phyloP scores from a whole-genome alignment of 768 basidiomycete species.

The Leccinum subtestaceum region DNA sequence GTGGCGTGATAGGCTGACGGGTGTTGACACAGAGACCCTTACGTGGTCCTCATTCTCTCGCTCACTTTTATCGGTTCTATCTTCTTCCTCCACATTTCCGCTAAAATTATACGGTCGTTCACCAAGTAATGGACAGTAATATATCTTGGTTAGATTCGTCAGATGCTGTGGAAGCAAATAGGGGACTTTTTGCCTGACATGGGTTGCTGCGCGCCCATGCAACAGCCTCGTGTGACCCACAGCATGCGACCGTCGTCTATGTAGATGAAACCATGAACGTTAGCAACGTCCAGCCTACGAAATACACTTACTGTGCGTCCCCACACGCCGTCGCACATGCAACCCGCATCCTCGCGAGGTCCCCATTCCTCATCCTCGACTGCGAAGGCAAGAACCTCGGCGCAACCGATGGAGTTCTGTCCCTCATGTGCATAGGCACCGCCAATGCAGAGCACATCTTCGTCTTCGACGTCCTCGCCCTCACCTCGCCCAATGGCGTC shows the following conservation, averaged over 20 bases:
- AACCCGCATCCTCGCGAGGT: constrained; percentile 15
- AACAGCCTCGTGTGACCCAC: constrained; percentile 12
- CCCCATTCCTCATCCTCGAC: constrained; percentile 35
- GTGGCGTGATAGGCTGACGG: background rate
- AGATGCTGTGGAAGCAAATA: background rate
- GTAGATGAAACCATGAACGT: constrained; percentile 15
- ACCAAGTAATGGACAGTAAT: constrained; percentile 55
- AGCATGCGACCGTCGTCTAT: background rate
- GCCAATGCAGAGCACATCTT: constrained; percentile 32
- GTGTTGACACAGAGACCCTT: constrained; percentile 71
- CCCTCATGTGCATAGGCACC: constrained; percentile 37
- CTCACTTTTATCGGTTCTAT: constrained; percentile 97
- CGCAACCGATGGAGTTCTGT: constrained; percentile 28
- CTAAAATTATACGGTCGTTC: constrained; percentile 89
- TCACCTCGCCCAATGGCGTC: constrained; percentile 14
- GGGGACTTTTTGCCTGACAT: constrained; percentile 4
- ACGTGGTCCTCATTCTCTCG: constrained; percentile 93
- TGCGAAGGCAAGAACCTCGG: constrained; percentile 41
- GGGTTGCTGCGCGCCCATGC: background rate
- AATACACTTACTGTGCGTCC: constrained; percentile 21
- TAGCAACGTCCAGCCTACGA: constrained; percentile 9
- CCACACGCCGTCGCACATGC: constrained; percentile 17
- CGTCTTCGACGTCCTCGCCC: constrained; percentile 37
- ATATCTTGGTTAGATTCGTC: background rate
- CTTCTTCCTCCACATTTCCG: constrained; percentile 97